These are phyloP conservation scores for Aspergillus terreus DNA, from an alignment of 2,329 filamentous ascomycete species.

Conservation along the genomic window DNA sequence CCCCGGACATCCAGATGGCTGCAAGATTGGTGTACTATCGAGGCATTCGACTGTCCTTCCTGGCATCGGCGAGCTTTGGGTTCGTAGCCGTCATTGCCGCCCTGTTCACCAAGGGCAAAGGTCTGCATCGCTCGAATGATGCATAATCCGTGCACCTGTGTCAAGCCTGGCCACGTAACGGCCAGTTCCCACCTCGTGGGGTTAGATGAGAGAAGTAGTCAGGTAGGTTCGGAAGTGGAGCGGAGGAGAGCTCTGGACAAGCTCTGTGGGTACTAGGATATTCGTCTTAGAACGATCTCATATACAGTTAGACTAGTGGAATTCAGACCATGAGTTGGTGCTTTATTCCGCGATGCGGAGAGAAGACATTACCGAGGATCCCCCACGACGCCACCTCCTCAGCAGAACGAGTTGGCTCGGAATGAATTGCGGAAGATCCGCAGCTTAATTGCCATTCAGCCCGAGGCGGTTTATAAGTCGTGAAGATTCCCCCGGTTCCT, in stretches of 20 bases:
- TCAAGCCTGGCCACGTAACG: not conserved
- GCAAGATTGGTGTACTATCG: constrained; percentile 59
- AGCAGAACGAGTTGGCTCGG: not conserved
- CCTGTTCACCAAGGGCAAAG: constrained; percentile 43
- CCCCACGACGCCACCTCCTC: not conserved
- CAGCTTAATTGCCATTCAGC: not conserved
- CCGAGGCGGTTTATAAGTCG: not conserved
- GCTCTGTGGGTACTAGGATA: not conserved
- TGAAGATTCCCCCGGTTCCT: not conserved
- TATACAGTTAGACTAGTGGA: not conserved
- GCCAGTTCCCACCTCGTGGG: not conserved
- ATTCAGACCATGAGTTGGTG: not conserved
- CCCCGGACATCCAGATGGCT: constrained; percentile 54
- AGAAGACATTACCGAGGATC: not conserved
- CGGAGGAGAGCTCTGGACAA: not conserved
- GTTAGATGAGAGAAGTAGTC: not conserved
- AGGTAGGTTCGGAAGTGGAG: not conserved
- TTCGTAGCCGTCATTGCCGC: constrained; percentile 48
- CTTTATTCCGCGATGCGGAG: not conserved
- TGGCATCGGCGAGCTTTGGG: constrained; percentile 52
- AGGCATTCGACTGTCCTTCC: constrained; percentile 55
- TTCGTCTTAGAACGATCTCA: not conserved
- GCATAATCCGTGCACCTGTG: not conserved
- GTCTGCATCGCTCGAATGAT: constrained; percentile 12
- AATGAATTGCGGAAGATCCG: not conserved